These are phyloP conservation scores for Blastomyces emzantsi DNA, from an alignment of 2,329 filamentous ascomycete genomes.

Conservation along the genomic window DNA sequence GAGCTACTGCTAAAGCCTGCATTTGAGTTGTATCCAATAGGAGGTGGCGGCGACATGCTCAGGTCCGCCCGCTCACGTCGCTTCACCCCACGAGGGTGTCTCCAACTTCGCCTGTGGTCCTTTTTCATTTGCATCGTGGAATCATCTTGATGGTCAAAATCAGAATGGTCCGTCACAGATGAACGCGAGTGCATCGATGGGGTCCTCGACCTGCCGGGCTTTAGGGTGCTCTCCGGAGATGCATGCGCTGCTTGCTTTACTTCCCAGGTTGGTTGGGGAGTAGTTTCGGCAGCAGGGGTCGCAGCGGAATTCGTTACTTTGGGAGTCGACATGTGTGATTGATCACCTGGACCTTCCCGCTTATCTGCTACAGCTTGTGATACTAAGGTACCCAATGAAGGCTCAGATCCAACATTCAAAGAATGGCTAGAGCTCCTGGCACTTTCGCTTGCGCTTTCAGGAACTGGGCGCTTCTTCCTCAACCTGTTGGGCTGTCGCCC, in stretches of 20 bases:
- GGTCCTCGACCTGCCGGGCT: conserved; percentile 62
- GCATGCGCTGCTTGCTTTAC: conserved; percentile 29
- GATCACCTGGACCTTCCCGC: conserved; percentile 22
- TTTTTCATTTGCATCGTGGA: conserved; percentile 47
- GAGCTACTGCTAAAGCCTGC: conserved; percentile 61
- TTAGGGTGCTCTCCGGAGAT: conserved; percentile 43
- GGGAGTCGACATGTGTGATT: conserved; percentile 28
- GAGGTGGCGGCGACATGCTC: conserved; percentile 39
- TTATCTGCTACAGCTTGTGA: conserved; percentile 21
- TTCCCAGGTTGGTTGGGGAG: conserved; percentile 13
- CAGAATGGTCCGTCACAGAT: conserved; percentile 69
- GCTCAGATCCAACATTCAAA: conserved; percentile 40
- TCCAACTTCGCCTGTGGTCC: conserved; percentile 63
- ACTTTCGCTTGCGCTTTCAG: conserved; percentile 69
- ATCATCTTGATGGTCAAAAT: conserved; percentile 65
- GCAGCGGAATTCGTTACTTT: conserved; percentile 26
- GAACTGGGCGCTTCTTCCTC: conserved; percentile 69
- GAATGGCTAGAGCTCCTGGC: conserved; percentile 86
- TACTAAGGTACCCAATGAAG: conserved; percentile 32
- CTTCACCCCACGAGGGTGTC: conserved; percentile 51
- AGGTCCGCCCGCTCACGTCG: conserved; percentile 47
- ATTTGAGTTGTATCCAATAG: conserved; percentile 53
- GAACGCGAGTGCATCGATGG: conserved; percentile 65
- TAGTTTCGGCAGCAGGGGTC: conserved; percentile 21
- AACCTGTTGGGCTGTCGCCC: conserved; percentile 75